Conservation (phyloP, 495 filamentous ascomycete species). For the Lentithecium fluviatile region DNA sequence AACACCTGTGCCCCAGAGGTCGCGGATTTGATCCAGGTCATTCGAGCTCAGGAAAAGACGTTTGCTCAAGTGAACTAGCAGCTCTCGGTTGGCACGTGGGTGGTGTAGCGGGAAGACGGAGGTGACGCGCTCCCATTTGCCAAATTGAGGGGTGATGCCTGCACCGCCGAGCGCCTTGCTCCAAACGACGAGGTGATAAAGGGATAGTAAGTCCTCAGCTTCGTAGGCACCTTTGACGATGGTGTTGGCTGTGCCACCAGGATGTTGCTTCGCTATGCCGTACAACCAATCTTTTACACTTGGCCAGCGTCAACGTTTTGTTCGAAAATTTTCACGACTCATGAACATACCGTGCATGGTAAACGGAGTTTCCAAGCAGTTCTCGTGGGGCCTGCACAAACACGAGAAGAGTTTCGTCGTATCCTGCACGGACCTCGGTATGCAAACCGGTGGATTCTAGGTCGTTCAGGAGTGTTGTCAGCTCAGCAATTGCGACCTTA, state of each 20-base stretch:
- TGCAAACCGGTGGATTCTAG: conserved; percentile 1
- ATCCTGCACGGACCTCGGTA: conserved; percentile 2
- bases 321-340: background rate
- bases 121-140: background rate
- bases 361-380: background rate
- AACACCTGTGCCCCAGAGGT: conserved; percentile 1
- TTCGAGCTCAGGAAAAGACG: background rate
- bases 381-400: conserved; percentile 1
- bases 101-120: background rate
- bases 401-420: background rate
- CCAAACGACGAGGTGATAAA: conserved; percentile 1
- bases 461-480: background rate
- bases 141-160: background rate
- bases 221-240: background rate
- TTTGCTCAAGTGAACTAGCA: background rate
- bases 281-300: conserved; percentile 1
- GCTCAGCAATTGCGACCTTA: background rate
- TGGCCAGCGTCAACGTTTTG: background rate
- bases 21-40: background rate
- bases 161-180: background rate
- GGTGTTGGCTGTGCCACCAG: background rate
- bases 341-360: background rate
- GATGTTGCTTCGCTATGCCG: background rate
- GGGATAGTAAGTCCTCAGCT: background rate
- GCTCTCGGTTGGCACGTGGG: background rate